Evolutionary conservation across 2,329 filamentous ascomycete species (phyloP).

Genomic region (Pseudofabraea citricarpa): DNA sequence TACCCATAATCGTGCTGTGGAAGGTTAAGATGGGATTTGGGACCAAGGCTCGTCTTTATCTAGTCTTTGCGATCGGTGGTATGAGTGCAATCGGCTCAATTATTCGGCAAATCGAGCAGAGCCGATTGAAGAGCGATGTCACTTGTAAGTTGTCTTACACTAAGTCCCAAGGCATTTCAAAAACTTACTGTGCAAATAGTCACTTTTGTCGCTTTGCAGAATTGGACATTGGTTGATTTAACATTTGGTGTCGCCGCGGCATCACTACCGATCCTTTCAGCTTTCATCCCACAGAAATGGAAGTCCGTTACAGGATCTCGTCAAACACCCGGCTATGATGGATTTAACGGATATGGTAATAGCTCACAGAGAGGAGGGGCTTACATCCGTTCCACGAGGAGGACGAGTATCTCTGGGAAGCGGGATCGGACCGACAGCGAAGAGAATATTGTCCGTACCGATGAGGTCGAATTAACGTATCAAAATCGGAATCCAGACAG

Average conservation of each 20-base stretch:
- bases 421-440: conserved; percentile 8
- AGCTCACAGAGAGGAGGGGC: neutral
- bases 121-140: conserved; percentile 6
- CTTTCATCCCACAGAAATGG: conserved; percentile 12
- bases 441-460: conserved; percentile 15
- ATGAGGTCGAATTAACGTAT: conserved; percentile 13
- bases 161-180: conserved; percentile 7
- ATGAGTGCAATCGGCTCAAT: conserved; percentile 27
- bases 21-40: conserved; percentile 25
- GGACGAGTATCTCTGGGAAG: conserved; percentile 6
- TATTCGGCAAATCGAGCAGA: conserved; percentile 22
- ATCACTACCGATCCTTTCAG: conserved; percentile 30
- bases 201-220: conserved; percentile 23
- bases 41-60: conserved; percentile 27
- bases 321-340: neutral
- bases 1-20: conserved; percentile 32
- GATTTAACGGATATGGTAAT: neutral
- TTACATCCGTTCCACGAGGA: conserved; percentile 5
- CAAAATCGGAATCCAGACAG: conserved; percentile 1
- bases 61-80: conserved; percentile 28
- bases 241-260: conserved; percentile 28
- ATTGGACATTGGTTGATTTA: conserved; percentile 29
- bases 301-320: conserved; percentile 5
- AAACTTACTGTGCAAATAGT: no score
- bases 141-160: conserved; percentile 3